phyloP scores from a whole-genome alignment of 768 basidiomycete species.

The Tricholoma sp. region DNA sequence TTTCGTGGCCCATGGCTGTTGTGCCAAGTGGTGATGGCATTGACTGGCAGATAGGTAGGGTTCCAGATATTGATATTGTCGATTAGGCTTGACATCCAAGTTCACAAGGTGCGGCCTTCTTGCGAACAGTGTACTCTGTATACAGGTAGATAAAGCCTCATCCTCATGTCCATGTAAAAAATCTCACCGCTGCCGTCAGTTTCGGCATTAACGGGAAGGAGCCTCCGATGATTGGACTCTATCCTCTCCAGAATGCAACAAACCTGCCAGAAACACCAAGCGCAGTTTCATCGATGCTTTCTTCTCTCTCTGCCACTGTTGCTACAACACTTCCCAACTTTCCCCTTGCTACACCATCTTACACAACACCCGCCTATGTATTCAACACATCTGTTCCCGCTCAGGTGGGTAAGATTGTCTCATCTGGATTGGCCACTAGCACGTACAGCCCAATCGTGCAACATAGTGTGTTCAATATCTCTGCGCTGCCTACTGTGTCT shows the following conservation, averaged over 20 bases:
- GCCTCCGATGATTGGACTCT: slow-evolving; percentile 75
- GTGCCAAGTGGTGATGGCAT: slow-evolving; percentile 68
- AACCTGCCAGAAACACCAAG: slow-evolving; percentile 35
- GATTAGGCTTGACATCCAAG: neutral
- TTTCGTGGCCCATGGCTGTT: slow-evolving; percentile 68
- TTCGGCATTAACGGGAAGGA: slow-evolving; percentile 73
- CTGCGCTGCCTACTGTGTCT: slow-evolving; percentile 53
- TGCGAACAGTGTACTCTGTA: slow-evolving; percentile 73
- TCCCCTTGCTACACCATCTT: slow-evolving; percentile 57
- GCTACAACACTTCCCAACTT: slow-evolving; percentile 70
- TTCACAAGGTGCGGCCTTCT: slow-evolving; percentile 51
- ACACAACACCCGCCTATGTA: slow-evolving; percentile 56
- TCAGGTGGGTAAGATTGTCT: slow-evolving; percentile 47
- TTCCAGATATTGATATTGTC: neutral
- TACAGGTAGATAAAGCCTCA: slow-evolving; percentile 49
- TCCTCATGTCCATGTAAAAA: neutral
- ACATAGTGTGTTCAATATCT: slow-evolving; percentile 34
- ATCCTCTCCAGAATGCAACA: slow-evolving; percentile 48
- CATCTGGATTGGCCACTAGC: slow-evolving; percentile 61
- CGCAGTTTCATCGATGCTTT: slow-evolving; percentile 45
- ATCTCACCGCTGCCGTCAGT: slow-evolving; percentile 30
- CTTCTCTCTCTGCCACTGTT: slow-evolving; percentile 59
- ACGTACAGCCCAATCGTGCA: slow-evolving; percentile 60
- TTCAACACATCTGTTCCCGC: slow-evolving; percentile 66
- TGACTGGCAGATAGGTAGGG: slow-evolving; percentile 78